Evolutionary conservation across 805 yeast species (phyloP), one percentile per base, ranked within the genome.

Genomic region (Metschnikowia amazonensis): DNA sequence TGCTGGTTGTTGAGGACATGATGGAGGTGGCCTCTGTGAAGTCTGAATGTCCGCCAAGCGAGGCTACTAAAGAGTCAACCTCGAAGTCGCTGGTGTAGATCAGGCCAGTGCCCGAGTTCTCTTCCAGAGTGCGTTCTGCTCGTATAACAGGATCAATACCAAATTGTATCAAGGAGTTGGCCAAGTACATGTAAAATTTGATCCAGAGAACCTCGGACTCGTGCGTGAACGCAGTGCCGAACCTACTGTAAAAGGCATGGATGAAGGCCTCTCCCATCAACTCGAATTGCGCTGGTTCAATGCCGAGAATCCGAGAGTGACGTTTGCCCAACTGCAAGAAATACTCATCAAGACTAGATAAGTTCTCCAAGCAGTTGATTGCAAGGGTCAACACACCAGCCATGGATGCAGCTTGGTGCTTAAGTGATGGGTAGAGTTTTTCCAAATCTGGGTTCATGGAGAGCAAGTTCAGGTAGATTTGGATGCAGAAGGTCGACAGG

Each of bases 331-430:
- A 64, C 38, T 77, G 76, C 36, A 67, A 68, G 41, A 88, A 65
- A 45, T 81, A 82, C 21, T 75, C 83, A 55, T 84, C 82, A 53
- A 86, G 65, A 5, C 65, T 62, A 2, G 73, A 58, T 43, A 86
- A 67, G 51, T 81, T 74, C 44, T 84, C 89, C 43, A 87, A 67
- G 52, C 80, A 80, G 24, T 75, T 64, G 48, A 87, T 79, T 2
- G 90, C 85, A 35, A 80, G 73, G 24, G 86, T 77, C 55, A 88
- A 62, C 16, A 87, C 87, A 4, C 90, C 89, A 0, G 92, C 89
- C 68, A 87, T 83, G 6, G 90, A 77, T 13, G 80, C 77, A 1
- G 94, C 89, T 65, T 88, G 95, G 59, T 85, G 89, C 50, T 77
- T 76, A 51, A 86, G 79, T 5, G 86, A 79, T 0, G 95, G 95